Evolutionary conservation across 1,139 yeast genomes (phyloP).

Genomic region (Hanseniaspora sp.): DNA sequence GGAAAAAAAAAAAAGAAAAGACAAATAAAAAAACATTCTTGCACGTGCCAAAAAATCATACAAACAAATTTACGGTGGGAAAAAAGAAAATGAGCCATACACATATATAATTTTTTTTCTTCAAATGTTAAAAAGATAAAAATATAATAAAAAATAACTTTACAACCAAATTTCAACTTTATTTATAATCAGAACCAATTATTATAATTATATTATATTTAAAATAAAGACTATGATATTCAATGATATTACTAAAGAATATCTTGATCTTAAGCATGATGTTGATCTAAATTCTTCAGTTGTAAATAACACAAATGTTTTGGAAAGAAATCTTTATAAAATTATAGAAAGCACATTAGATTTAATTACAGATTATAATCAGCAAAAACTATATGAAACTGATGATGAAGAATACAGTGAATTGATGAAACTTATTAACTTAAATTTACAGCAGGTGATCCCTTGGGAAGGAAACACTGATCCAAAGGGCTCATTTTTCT

Average conservation of each 20-base stretch:
- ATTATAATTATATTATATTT: too few relatives aligned
- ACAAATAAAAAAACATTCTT: too few relatives aligned
- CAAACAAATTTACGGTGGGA: too few relatives aligned
- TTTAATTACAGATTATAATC: neutral
- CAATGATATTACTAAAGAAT: neutral
- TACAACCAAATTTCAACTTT: neutral
- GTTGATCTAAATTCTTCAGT: neutral
- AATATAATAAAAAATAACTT: too few relatives aligned
- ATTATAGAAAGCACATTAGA: slow-evolving; percentile 7
- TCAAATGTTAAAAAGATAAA: too few relatives aligned
- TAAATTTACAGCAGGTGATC: neutral
- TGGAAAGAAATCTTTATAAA: slow-evolving; percentile 7
- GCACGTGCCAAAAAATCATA: too few relatives aligned
- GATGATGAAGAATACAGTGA: slow-evolving; percentile 9
- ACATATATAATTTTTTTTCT: too few relatives aligned
- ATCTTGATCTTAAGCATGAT: neutral
- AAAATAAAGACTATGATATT: neutral
- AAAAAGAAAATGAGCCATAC: too few relatives aligned
- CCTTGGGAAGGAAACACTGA: neutral
- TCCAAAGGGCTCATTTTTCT: neutral
- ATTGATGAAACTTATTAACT: neutral
- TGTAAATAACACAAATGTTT: neutral
- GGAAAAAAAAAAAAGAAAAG: too few relatives aligned
- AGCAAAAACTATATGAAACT: neutral
- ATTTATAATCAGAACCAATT: too few relatives aligned